A percentile compares a stretch with the other conserved stretches of the same genome.
phyloP scores from a whole-genome alignment of 1,284 basidiomycete species.

The Ceratobasidium sp. region DNA sequence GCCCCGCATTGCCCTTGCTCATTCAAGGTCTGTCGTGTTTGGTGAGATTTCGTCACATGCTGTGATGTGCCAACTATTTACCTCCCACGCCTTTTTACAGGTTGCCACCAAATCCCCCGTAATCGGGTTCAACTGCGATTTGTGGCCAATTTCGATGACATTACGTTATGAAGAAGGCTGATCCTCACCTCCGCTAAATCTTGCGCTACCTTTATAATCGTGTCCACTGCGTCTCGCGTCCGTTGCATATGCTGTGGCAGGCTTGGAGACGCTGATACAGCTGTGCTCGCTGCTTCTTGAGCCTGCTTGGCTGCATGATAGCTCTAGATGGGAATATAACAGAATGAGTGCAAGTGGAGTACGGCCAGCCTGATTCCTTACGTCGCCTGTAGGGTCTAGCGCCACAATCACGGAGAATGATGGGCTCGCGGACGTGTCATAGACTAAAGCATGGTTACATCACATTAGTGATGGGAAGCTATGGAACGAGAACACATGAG shows the following conservation, averaged over 20 bases:
- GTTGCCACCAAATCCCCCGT: too few species aligned
- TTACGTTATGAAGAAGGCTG: background rate
- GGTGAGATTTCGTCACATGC: background rate
- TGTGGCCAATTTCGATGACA: background rate
- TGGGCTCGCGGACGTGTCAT: background rate
- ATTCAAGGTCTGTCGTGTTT: background rate
- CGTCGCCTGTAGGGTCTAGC: background rate
- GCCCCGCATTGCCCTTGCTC: constrained; percentile 19
- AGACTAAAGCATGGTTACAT: background rate
- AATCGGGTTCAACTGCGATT: background rate
- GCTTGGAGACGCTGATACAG: background rate
- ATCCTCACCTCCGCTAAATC: background rate
- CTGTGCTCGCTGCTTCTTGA: background rate
- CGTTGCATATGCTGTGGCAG: background rate
- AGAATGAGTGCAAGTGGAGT: background rate
- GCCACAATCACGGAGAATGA: background rate
- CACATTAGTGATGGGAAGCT: background rate
- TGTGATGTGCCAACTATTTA: too few species aligned
- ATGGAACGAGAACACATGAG: background rate
- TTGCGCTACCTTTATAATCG: background rate
- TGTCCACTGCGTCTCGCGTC: background rate
- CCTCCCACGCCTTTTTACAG: too few species aligned
- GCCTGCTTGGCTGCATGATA: background rate
- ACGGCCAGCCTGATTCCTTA: background rate
- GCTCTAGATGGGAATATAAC: background rate